These are phyloP conservation scores for Silene uniflora DNA, from an alignment of 148 eudicot species.

Conservation along the genomic window DNA sequence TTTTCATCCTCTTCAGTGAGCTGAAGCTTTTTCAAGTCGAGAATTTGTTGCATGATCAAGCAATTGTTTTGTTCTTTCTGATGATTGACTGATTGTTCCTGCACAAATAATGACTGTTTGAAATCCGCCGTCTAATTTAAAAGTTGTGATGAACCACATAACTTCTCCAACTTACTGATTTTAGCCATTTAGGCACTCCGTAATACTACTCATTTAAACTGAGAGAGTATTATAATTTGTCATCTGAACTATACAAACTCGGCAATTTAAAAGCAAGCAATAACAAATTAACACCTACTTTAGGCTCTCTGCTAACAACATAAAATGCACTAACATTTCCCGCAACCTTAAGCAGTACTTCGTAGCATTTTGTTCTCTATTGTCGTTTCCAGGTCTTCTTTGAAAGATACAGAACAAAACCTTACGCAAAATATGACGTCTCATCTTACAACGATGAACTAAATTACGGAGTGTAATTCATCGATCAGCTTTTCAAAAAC, in stretches of 20 bases:
- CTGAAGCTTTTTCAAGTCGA: constrained; percentile 58
- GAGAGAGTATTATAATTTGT: too few relatives aligned
- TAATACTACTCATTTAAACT: too few relatives aligned
- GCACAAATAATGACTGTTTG: constrained; percentile 4
- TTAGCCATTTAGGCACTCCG: too few relatives aligned
- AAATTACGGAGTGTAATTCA: neutral
- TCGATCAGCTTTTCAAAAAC: neutral
- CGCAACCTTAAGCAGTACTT: too few relatives aligned
- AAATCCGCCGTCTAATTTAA: neutral
- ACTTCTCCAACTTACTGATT: too few relatives aligned
- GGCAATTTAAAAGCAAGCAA: too few relatives aligned
- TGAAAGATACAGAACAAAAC: neutral
- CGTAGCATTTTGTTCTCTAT: neutral
- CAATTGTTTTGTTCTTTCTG: constrained; percentile 29
- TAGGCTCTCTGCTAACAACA: too few relatives aligned
- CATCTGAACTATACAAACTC: too few relatives aligned
- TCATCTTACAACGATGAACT: neutral
- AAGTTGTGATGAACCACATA: too few relatives aligned
- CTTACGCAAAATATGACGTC: neutral
- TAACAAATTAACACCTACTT: too few relatives aligned
- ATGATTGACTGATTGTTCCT: constrained; percentile 25
- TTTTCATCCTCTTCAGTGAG: constrained; percentile 30
- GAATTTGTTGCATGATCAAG: constrained; percentile 58
- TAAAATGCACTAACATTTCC: too few relatives aligned
- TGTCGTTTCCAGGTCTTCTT: neutral